These are phyloP conservation scores for Davidsoniella virescens DNA, from an alignment of 2,329 filamentous ascomycete species.

Conservation along the genomic window DNA sequence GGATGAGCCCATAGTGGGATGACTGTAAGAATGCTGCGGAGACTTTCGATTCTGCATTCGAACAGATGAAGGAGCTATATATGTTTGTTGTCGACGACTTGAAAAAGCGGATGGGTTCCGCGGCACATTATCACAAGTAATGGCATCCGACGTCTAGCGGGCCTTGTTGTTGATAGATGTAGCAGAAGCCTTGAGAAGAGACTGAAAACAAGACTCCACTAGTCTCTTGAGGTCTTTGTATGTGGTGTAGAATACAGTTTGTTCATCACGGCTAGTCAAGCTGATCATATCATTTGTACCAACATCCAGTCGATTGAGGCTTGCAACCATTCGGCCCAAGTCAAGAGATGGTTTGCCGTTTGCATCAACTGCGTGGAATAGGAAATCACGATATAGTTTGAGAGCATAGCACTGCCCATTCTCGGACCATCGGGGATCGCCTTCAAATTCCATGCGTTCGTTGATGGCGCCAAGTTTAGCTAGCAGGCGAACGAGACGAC, in stretches of 20 bases:
- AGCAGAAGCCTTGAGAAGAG: constrained; percentile 33
- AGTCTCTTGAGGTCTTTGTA: constrained; percentile 75
- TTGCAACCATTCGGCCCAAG: constrained; percentile 71
- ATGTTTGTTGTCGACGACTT: too few relatives aligned
- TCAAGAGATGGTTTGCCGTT: constrained; percentile 72
- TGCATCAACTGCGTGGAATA: constrained; percentile 88
- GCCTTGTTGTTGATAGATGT: constrained; percentile 17
- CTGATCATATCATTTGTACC: constrained; percentile 75
- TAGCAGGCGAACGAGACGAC: constrained; percentile 62
- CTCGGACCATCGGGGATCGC: constrained; percentile 70
- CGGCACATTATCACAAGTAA: neutral
- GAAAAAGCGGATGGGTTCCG: too few relatives aligned
- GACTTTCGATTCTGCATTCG: too few relatives aligned
- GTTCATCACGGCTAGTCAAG: constrained; percentile 76
- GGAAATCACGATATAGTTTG: constrained; percentile 90
- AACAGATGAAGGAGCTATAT: too few relatives aligned
- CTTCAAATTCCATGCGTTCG: constrained; percentile 73
- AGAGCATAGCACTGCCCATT: constrained; percentile 83
- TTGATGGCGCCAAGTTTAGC: constrained; percentile 75
- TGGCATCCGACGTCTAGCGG: constrained; percentile 9
- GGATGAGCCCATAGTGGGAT: too few relatives aligned
- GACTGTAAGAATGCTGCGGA: too few relatives aligned
- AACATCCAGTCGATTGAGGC: constrained; percentile 83
- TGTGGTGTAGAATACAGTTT: constrained; percentile 72
- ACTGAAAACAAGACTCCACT: constrained; percentile 38